Evolutionary conservation across 2,329 filamentous ascomycete genomes (phyloP).

Genomic region (Aspergillus udagawae): DNA sequence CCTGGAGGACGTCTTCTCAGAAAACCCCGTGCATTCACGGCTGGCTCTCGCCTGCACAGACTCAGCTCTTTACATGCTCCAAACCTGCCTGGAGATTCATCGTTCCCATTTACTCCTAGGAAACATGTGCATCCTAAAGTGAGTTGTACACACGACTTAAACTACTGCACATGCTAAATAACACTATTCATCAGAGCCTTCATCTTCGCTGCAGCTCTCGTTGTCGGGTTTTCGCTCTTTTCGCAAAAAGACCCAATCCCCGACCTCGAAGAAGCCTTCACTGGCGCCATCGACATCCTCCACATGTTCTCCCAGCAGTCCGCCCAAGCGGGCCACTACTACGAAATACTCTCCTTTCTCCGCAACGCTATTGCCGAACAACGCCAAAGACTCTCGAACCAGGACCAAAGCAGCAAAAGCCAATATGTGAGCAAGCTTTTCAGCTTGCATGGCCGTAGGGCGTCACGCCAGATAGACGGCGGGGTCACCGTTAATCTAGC

Average conservation of each 20-base stretch:
- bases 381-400: constrained; percentile 28
- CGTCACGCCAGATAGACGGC: constrained; percentile 7
- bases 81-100: constrained; percentile 50
- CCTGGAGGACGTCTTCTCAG: constrained; percentile 12
- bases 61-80: constrained; percentile 53
- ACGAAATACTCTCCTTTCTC: constrained; percentile 51
- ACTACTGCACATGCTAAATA: neutral
- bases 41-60: constrained; percentile 54
- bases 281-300: constrained; percentile 49
- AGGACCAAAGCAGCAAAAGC: constrained; percentile 26
- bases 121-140: constrained; percentile 61
- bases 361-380: constrained; percentile 45
- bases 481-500: constrained; percentile 2
- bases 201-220: constrained; percentile 55
- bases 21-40: constrained; percentile 28
- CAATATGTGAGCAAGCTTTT: constrained; percentile 37
- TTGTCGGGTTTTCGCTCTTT: constrained; percentile 56
- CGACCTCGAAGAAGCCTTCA: constrained; percentile 42
- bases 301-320: constrained; percentile 47
- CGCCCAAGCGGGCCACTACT: constrained; percentile 56
- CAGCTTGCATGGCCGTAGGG: constrained; percentile 22
- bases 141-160: constrained; percentile 16
- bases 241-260: constrained; percentile 45
- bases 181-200: constrained; percentile 39
- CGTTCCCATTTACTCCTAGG: constrained; percentile 44